Percentiles rank a stretch among this genome's conserved stretches.
Conservation (phyloP, 441 rosid genomes). For the Metrosideros polymorpha region DNA sequence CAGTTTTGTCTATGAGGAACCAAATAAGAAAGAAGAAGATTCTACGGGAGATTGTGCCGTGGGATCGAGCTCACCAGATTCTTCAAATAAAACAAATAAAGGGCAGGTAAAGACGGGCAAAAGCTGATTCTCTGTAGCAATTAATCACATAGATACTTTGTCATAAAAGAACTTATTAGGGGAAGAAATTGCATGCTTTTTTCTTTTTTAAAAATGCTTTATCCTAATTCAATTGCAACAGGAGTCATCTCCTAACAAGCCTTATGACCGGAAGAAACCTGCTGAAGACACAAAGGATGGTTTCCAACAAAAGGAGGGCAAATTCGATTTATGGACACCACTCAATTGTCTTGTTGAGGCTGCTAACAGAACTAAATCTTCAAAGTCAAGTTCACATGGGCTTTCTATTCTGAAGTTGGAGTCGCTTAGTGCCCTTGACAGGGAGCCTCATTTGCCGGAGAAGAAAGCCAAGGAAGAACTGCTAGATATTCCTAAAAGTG, state of each 20-base stretch:
- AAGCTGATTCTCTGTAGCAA: not conserved
- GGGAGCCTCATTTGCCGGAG: conserved; percentile 21
- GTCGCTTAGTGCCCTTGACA: conserved; percentile 1
- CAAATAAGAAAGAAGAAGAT: conserved; percentile 31
- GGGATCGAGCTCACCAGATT: conserved; percentile 45
- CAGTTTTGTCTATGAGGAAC: conserved; percentile 22
- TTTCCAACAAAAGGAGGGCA: conserved; percentile 32
- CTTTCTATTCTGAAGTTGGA: conserved; percentile 22
- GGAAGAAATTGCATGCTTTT: not conserved
- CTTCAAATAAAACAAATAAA: conserved; percentile 23
- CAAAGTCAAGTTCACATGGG: conserved; percentile 36
- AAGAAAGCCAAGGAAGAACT: conserved; percentile 20
- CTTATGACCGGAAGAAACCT: conserved; percentile 14
- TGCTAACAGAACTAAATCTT: conserved; percentile 62
- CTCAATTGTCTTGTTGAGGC: conserved; percentile 77
- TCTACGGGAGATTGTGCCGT: conserved; percentile 27
- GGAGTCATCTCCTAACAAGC: conserved; percentile 30
- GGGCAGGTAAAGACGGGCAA: conserved; percentile 38
- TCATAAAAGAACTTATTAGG: not conserved
- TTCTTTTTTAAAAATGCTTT: not conserved
- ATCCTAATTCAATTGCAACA: conserved; percentile 9
- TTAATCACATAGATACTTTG: not conserved
- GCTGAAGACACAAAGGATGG: conserved; percentile 20
- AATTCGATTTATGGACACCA: conserved; percentile 59
- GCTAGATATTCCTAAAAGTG: conserved; percentile 17